These are phyloP conservation scores for Colletotrichum kahawae DNA, from an alignment of 2,329 filamentous ascomycete genomes.

Conservation along the genomic window DNA sequence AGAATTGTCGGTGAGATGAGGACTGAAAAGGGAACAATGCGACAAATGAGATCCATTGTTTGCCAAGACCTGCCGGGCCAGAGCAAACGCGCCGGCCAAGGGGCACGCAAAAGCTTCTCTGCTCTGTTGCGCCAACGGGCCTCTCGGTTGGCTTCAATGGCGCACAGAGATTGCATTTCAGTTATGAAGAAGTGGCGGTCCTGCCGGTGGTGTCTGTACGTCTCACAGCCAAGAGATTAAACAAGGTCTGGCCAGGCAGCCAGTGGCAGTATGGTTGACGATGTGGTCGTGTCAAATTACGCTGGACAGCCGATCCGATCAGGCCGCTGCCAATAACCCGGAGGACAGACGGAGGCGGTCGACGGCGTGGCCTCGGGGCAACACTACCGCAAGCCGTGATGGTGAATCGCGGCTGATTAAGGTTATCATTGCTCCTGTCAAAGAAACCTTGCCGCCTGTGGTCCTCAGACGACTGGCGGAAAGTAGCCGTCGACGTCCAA, in stretches of 20 bases:
- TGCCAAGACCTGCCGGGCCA: background rate
- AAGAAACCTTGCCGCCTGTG: background rate
- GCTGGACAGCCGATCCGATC: background rate
- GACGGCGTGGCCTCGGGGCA: background rate
- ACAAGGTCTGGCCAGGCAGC: background rate
- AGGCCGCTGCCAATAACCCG: background rate
- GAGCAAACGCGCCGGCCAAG: background rate
- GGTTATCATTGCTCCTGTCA: constrained; percentile 12
- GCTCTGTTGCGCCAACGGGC: background rate
- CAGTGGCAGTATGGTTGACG: background rate
- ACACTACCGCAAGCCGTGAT: background rate
- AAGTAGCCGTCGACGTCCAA: constrained; percentile 11
- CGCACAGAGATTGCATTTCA: background rate
- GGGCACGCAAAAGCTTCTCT: background rate
- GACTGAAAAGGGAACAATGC: background rate
- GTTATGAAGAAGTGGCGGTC: background rate
- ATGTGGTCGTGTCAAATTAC: background rate
- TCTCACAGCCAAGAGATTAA: background rate
- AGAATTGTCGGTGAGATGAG: background rate
- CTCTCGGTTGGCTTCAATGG: background rate
- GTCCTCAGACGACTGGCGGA: constrained; percentile 5
- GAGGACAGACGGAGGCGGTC: background rate
- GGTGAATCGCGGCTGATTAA: constrained; percentile 10
- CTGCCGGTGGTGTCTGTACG: background rate
- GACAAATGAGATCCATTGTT: background rate